Percentiles rank a stretch among this genome's conserved stretches.
phyloP scores from a whole-genome alignment of 2,329 filamentous ascomycete species.

The Clonostachys chloroleuca region DNA sequence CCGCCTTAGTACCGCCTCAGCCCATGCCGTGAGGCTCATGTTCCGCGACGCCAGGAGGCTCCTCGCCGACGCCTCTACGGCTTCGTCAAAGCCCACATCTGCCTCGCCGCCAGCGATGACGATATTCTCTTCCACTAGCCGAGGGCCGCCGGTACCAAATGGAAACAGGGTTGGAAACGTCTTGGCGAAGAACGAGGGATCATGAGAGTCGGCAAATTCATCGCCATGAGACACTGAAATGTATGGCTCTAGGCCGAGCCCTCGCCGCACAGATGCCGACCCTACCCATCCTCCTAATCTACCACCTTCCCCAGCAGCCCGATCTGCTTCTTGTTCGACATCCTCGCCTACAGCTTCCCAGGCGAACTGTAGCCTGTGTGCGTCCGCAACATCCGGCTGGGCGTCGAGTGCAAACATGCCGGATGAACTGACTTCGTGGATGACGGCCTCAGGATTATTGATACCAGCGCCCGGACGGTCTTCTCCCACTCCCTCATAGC shows the following conservation, averaged over 20 bases:
- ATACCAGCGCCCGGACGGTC: no score
- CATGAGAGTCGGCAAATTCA: conserved; percentile 6
- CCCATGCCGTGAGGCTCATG: not conserved
- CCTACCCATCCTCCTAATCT: no score
- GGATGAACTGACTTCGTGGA: conserved; percentile 5
- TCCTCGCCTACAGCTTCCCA: not conserved
- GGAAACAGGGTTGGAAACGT: conserved; percentile 7
- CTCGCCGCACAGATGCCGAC: not conserved
- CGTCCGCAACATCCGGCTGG: not conserved
- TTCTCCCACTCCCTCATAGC: no score
- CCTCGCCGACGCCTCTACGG: not conserved
- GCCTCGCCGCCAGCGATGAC: no score
- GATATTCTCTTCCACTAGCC: conserved; percentile 1
- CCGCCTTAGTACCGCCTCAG: not conserved
- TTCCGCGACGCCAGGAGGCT: not conserved
- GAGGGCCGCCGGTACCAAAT: conserved; percentile 5
- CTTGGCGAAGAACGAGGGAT: conserved; percentile 7
- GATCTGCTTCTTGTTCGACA: not conserved
- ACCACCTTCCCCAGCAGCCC: no score
- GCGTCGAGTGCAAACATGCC: conserved; percentile 3
- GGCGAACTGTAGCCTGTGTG: not conserved
- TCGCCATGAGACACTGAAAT: conserved; percentile 5
- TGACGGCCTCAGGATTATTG: no score
- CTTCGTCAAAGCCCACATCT: no score
- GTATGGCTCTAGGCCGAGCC: not conserved